phyloP scores from a whole-genome alignment of 257 asterid species.

The Cynanchum wilfordii region DNA sequence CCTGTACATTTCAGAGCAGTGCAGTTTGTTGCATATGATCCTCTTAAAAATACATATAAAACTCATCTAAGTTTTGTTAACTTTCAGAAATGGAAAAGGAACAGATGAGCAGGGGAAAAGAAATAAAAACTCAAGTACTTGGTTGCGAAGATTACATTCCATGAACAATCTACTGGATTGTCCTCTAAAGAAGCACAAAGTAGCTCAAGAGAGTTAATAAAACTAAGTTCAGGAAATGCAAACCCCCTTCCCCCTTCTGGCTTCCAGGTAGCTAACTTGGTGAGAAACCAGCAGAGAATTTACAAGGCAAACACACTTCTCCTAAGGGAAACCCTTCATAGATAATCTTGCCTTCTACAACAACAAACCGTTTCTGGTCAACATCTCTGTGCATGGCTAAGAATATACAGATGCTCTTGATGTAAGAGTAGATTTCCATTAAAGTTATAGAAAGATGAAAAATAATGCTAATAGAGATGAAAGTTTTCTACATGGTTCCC shows the following conservation, averaged over 20 bases:
- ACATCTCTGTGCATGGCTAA: not conserved
- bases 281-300: not conserved
- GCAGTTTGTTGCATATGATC: not conserved
- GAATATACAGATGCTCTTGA: not conserved
- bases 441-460: not conserved
- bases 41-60: not conserved
- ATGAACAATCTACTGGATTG: not conserved
- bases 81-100: not conserved
- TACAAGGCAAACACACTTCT: no score
- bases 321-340: no score
- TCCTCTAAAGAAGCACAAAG: not conserved
- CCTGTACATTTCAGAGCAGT: constrained; percentile 38
- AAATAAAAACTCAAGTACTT: not conserved
- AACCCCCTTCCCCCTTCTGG: not conserved
- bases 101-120: not conserved
- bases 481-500: not conserved
- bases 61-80: not conserved
- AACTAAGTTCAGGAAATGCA: not conserved
- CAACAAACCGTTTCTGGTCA: not conserved
- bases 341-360: not conserved
- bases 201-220: not conserved
- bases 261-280: not conserved
- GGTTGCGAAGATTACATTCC: not conserved
- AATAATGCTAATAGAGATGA: not conserved
- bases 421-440: not conserved